Base-by-base conservation (phyloP, 2,329 filamentous ascomycete genomes). In the Ceratocystis harringtonii region DNA sequence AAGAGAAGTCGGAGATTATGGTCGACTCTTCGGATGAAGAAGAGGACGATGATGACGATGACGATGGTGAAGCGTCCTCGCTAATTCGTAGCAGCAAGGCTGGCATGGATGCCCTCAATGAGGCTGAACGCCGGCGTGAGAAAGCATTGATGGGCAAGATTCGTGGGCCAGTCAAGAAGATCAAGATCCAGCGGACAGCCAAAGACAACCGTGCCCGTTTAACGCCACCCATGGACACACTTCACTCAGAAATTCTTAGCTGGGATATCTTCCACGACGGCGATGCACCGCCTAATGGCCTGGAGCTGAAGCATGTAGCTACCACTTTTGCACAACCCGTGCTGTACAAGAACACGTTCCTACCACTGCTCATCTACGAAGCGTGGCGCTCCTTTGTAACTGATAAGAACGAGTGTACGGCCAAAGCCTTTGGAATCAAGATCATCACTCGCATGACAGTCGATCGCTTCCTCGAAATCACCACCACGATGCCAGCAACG, bases 221-320 rank as follows among this genome's bases (percentile, higher is more conserved):
- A 67, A 88, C 92, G 41, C 94, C 95, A 6, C 90, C 95, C 69
- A 87, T 99, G 76, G 87, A 90, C 45, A 80, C 84, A 17, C 77
- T 99, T 36, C 94, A 97, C 73, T 86, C 88, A 70, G 87, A 87
- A 19, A 90, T 99, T 62, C 82, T 99, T 2, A 83, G 88, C 65
- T 99, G 94, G 94, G 89, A 99, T 69, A 95, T 95, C 69, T 99
- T 96, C 74, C 89, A 96, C 71, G 79, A 85, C 58, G 90, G 91
- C 32, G 90, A 92, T 71, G 88, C 92, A 67, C 94, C 94, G 5
- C 92, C 94, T 0, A 86, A 84, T 63, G 84, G 84, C 17, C 85
- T 86, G 61, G 80, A 84, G 57, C 95, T 92, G 72, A 84, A 81
- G 60, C 79, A 84, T 64, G 92, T 99, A 10, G 85, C 87, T 4